Evolutionary conservation across 2,329 filamentous ascomycete species (phyloP).

Genomic region (Colletotrichum tamarilloi): DNA sequence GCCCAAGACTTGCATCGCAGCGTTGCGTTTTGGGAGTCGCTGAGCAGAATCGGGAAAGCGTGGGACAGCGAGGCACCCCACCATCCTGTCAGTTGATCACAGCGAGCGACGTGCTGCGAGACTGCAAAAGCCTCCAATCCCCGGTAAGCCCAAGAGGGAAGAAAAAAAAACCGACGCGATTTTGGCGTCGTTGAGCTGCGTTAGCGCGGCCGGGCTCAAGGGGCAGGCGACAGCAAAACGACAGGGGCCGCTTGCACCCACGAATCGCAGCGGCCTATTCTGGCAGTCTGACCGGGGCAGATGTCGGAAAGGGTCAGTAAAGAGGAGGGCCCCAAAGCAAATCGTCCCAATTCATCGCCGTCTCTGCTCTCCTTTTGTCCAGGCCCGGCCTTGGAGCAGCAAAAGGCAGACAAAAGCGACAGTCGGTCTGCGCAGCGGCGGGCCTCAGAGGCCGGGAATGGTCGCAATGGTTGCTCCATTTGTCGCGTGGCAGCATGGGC

Average conservation of each 20-base stretch:
- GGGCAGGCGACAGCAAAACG: constrained; percentile 8
- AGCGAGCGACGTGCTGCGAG: neutral
- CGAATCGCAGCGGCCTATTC: constrained; percentile 27
- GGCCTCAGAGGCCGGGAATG: constrained; percentile 5
- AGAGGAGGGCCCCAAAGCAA: neutral
- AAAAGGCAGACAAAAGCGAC: constrained; percentile 8
- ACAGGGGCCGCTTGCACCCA: constrained; percentile 35
- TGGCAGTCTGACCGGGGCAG: constrained; percentile 9
- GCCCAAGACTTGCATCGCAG: constrained; percentile 16
- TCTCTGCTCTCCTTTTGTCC: constrained; percentile 21
- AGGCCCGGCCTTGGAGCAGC: constrained; percentile 15
- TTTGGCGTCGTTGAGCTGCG: constrained; percentile 28
- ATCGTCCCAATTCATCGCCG: constrained; percentile 21
- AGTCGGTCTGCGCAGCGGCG: constrained; percentile 18
- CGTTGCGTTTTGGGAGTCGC: constrained; percentile 24
- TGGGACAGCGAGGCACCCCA: constrained; percentile 17
- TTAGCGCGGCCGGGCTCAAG: constrained; percentile 30
- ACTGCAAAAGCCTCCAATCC: neutral
- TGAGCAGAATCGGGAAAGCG: constrained; percentile 24
- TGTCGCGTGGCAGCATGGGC: constrained; percentile 30
- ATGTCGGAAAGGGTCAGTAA: constrained; percentile 16
- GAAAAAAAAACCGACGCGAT: constrained; percentile 5
- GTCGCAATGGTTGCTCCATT: constrained; percentile 36
- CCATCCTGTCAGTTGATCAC: constrained; percentile 24
- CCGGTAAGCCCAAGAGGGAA: constrained; percentile 1